Percentiles rank a stretch among this genome's conserved stretches.
These are phyloP conservation scores for Trichophyton simii DNA, from an alignment of 2,329 filamentous ascomycete genomes.

Conservation along the genomic window DNA sequence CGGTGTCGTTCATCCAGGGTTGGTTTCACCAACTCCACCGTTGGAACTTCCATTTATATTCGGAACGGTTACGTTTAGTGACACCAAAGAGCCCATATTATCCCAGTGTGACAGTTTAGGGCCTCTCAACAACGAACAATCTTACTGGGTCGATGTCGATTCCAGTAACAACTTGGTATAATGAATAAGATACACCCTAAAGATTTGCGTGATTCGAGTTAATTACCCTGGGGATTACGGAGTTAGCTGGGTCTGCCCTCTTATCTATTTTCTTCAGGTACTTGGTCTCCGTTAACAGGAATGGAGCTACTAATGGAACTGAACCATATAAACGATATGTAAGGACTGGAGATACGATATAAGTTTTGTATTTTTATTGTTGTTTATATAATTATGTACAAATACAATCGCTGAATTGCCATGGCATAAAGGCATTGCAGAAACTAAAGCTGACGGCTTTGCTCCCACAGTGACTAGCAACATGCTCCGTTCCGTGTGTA, in stretches of 20 bases:
- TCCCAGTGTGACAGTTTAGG: not conserved
- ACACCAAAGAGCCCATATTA: not conserved
- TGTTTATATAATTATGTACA: not conserved
- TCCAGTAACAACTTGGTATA: conserved; percentile 12
- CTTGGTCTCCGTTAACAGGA: too few species aligned
- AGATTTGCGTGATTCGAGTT: not conserved
- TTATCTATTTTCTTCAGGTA: too few species aligned
- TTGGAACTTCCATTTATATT: conserved; percentile 1
- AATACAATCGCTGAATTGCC: not conserved
- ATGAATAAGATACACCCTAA: not conserved
- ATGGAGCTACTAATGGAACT: not conserved
- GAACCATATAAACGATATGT: not conserved
- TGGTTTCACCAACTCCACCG: conserved; percentile 12
- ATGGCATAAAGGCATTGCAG: not conserved
- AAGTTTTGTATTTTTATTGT: not conserved
- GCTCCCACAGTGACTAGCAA: not conserved
- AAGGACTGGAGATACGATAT: too few species aligned
- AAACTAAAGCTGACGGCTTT: not conserved
- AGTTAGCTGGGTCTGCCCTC: not conserved
- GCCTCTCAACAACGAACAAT: conserved; percentile 5
- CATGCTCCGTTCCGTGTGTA: too few species aligned
- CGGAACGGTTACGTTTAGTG: not conserved
- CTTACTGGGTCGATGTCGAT: conserved; percentile 21
- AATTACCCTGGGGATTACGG: not conserved
- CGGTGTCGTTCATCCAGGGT: conserved; percentile 17